Conservation (phyloP, 805 yeast genomes). For the Ogataea kodamae region DNA sequence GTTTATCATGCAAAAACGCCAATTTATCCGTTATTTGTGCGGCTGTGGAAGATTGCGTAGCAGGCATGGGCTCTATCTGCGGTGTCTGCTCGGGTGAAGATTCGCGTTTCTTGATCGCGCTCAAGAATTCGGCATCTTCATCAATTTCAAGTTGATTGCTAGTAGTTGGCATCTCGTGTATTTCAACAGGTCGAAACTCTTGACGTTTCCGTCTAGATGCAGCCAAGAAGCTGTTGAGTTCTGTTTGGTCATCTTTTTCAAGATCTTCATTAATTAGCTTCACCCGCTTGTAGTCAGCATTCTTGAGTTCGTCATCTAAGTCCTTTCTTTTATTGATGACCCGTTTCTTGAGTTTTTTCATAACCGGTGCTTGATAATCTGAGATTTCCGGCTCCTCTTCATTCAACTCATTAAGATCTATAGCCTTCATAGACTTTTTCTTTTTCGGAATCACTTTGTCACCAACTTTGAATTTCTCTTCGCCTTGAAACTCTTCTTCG, state of each 20-base stretch:
- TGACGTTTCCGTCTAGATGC: constrained; percentile 30
- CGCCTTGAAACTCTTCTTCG: constrained; percentile 22
- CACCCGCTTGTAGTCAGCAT: constrained; percentile 26
- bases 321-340: constrained; percentile 16
- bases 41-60: constrained; percentile 22
- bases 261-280: constrained; percentile 27
- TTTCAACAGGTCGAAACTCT: constrained; percentile 5
- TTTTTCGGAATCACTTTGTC: constrained; percentile 16
- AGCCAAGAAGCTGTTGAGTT: constrained; percentile 29
- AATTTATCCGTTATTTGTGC: constrained; percentile 7
- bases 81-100: constrained; percentile 13
- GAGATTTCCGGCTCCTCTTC: constrained; percentile 15
- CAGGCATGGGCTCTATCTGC: constrained; percentile 1
- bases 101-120: constrained; percentile 22
- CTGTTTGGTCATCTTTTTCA: constrained; percentile 25
- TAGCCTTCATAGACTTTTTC: constrained; percentile 15
- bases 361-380: constrained; percentile 6
- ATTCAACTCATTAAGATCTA: constrained; percentile 14
- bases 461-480: constrained; percentile 25
- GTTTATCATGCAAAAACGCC: constrained; percentile 15
- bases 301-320: constrained; percentile 21
- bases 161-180: constrained; percentile 3
- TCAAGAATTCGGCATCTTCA: constrained; percentile 37
- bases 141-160: constrained; percentile 28
- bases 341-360: constrained; percentile 20